Conservation (phyloP, 2,329 filamentous ascomycete species). For the Thyridium curvatum region DNA sequence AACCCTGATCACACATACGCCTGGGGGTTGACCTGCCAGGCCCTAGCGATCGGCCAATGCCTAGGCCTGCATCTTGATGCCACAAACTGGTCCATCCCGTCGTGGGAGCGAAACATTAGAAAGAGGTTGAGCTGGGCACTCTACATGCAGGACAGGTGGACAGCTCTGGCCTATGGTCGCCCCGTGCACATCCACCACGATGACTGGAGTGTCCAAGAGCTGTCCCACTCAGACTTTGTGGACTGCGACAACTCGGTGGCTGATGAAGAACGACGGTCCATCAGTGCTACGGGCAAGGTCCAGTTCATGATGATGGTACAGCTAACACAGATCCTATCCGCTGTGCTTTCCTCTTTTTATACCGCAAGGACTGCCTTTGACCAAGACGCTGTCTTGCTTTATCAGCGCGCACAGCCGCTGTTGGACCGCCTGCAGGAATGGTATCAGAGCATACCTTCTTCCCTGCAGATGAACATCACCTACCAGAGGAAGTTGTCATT, state of each 20-base stretch:
- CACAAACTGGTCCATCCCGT: conserved; percentile 48
- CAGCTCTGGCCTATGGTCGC: conserved; percentile 43
- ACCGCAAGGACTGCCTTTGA: conserved; percentile 21
- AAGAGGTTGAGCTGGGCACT: conserved; percentile 54
- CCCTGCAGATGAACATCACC: conserved; percentile 34
- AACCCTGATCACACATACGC: conserved; percentile 26
- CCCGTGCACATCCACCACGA: conserved; percentile 41
- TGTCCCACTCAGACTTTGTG: conserved; percentile 11
- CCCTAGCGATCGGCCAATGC: conserved; percentile 42
- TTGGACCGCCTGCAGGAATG: conserved; percentile 40
- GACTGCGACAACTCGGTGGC: conserved; percentile 7
- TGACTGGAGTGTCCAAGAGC: conserved; percentile 39
- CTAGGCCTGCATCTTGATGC: conserved; percentile 51
- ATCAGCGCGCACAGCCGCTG: conserved; percentile 40
- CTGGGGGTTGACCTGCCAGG: conserved; percentile 35
- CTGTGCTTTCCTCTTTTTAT: conserved; percentile 38
- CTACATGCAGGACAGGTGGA: conserved; percentile 57
- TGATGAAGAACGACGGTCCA: conserved; percentile 20
- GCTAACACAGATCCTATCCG: conserved; percentile 38
- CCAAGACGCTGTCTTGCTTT: conserved; percentile 25
- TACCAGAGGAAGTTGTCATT: conserved; percentile 33
- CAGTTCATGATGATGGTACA: conserved; percentile 40
- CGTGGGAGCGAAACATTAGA: conserved; percentile 50
- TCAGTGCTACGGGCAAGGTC: conserved; percentile 28
- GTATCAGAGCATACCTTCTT: conserved; percentile 35